phyloP scores from a whole-genome alignment of 345 rosid genomes.

The Lagerstroemia speciosa region DNA sequence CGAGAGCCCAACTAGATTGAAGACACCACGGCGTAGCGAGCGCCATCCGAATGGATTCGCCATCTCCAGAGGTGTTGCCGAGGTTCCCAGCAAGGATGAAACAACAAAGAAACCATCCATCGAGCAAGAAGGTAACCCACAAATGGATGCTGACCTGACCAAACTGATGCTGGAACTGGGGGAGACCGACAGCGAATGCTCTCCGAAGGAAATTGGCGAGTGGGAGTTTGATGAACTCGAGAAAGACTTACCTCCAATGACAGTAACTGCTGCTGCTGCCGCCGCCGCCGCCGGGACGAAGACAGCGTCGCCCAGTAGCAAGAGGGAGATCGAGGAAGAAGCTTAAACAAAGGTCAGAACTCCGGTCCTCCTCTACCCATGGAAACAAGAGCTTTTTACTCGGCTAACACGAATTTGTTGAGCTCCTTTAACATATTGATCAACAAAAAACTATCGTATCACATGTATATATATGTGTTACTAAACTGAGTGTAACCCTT shows the following conservation, averaged over 20 bases:
- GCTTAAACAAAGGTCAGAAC: background rate
- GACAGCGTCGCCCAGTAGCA: background rate
- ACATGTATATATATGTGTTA: background rate
- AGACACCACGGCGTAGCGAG: slow-evolving; percentile 15
- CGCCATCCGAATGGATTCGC: slow-evolving; percentile 14
- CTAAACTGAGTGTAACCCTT: background rate
- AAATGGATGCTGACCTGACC: slow-evolving; percentile 20
- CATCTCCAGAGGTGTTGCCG: slow-evolving; percentile 11
- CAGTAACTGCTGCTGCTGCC: background rate
- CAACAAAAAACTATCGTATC: background rate
- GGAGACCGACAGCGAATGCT: slow-evolving; percentile 26
- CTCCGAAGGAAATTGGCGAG: slow-evolving; percentile 49
- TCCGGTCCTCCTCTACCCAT: background rate
- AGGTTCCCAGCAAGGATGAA: slow-evolving; percentile 12
- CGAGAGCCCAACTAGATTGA: slow-evolving; percentile 36
- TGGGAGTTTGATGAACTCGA: slow-evolving; percentile 76
- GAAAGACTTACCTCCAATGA: slow-evolving; percentile 20
- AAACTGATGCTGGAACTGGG: slow-evolving; percentile 38
- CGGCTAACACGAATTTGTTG: background rate
- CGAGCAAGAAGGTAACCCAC: slow-evolving; percentile 11
- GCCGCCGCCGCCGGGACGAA: background rate
- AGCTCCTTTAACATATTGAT: background rate
- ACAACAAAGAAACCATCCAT: slow-evolving; percentile 11
- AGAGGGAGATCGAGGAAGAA: background rate
- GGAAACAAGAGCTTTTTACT: background rate